These are phyloP conservation scores for Allium cepa DNA, from an alignment of 106 monocot species.

Conservation along the genomic window DNA sequence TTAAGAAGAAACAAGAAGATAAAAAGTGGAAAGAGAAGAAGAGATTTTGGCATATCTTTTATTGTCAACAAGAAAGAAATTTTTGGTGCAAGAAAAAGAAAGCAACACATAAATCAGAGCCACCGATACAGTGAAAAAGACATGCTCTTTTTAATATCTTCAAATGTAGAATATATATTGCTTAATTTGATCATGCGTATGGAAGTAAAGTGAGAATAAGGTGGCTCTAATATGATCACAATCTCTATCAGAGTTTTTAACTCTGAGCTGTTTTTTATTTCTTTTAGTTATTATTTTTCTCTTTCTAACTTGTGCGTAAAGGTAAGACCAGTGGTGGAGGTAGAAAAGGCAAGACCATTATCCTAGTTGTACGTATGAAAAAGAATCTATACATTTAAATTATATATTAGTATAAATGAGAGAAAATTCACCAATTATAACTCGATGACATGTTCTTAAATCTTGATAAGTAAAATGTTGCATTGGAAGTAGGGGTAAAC, in stretches of 20 bases:
- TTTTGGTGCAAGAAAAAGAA: background rate
- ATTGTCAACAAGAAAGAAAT: background rate
- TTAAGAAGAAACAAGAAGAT: slow-evolving; percentile 5
- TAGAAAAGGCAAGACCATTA: too few species aligned
- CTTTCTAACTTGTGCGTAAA: background rate
- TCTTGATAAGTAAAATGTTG: too few species aligned
- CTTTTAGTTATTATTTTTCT: background rate
- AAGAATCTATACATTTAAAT: too few species aligned
- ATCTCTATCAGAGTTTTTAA: background rate
- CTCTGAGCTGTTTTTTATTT: background rate
- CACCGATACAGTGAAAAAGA: background rate
- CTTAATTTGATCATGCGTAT: too few species aligned
- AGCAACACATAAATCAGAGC: slow-evolving; percentile 11
- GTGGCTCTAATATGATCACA: background rate
- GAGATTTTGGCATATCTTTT: background rate
- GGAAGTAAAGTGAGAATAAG: background rate
- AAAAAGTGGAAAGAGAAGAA: slow-evolving; percentile 7
- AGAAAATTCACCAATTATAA: too few species aligned
- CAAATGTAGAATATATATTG: too few species aligned
- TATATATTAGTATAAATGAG: too few species aligned
- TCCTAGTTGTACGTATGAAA: too few species aligned
- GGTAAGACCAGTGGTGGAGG: too few species aligned
- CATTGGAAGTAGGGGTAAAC: too few species aligned
- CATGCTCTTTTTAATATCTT: background rate
- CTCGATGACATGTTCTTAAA: too few species aligned